A percentile compares a stretch with the other conserved stretches of the same genome.
Evolutionary conservation across 768 basidiomycete species (phyloP).

Genomic region (Phylloporus arenicola): DNA sequence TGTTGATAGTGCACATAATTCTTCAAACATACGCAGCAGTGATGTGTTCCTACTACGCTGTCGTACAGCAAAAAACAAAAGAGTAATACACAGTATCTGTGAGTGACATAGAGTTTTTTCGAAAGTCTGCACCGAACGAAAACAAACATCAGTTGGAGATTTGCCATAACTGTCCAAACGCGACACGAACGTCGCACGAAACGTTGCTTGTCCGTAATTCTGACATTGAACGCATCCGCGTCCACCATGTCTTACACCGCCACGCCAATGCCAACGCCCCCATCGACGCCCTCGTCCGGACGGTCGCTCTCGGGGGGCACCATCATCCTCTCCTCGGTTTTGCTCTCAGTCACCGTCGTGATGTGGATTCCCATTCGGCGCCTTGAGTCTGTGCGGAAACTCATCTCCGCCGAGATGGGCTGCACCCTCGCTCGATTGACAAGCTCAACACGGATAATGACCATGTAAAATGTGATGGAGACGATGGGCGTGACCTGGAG

Average conservation of each 20-base stretch:
- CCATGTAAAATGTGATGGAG: conserved; percentile 40
- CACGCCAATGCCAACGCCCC: too few species aligned
- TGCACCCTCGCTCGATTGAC: not conserved
- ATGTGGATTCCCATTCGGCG: conserved; percentile 5
- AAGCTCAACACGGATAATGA: conserved; percentile 35
- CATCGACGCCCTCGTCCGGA: too few species aligned
- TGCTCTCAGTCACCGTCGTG: conserved; percentile 1
- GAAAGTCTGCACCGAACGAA: too few species aligned
- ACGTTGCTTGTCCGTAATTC: too few species aligned
- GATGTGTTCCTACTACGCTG: not conserved
- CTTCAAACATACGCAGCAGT: not conserved
- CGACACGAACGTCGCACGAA: not conserved
- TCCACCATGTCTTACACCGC: too few species aligned
- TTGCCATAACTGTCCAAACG: not conserved
- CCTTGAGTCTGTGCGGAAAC: not conserved
- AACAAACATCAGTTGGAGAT: too few species aligned
- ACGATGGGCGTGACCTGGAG: conserved; percentile 35
- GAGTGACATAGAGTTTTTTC: too few species aligned
- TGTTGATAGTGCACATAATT: not conserved
- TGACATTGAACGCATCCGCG: too few species aligned
- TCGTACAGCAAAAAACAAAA: not conserved
- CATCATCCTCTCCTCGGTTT: not conserved
- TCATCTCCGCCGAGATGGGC: not conserved
- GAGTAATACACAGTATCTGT: not conserved
- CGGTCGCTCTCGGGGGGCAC: not conserved